phyloP scores from a whole-genome alignment of 176 grass and related monocot species.

The Aegilops sharonensis region DNA sequence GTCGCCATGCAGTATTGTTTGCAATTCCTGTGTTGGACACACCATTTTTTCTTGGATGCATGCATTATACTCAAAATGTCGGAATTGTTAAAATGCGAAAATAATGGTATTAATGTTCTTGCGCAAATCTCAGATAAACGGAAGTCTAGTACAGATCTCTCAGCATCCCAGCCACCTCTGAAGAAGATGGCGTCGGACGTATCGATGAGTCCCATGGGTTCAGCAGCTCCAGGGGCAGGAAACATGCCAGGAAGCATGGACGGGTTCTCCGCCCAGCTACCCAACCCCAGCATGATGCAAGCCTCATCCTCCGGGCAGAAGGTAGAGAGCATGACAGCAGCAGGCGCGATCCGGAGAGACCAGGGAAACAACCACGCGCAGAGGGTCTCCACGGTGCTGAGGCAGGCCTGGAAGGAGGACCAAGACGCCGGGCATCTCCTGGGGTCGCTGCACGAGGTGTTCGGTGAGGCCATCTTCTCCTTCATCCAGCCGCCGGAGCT shows the following conservation, averaged over 20 bases:
- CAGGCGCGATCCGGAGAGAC: slow-evolving; percentile 36
- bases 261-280: slow-evolving; percentile 42
- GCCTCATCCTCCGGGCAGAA: slow-evolving; percentile 43
- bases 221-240: slow-evolving; percentile 28
- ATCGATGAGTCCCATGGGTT: slow-evolving; percentile 32
- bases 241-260: slow-evolving; percentile 49
- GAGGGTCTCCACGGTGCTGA: slow-evolving; percentile 52
- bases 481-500: slow-evolving; percentile 72
- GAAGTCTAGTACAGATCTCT: slow-evolving; percentile 50
- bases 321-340: slow-evolving; percentile 8
- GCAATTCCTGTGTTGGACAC: no score
- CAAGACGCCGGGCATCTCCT: slow-evolving; percentile 64
- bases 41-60: no score
- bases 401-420: slow-evolving; percentile 95
- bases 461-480: slow-evolving; percentile 77
- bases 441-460: slow-evolving; percentile 55
- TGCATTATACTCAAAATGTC: background rate
- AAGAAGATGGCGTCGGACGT: slow-evolving; percentile 69
- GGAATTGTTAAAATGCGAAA: background rate
- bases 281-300: slow-evolving; percentile 36
- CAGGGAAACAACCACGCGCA: slow-evolving; percentile 35
- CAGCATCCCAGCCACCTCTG: slow-evolving; percentile 54
- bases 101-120: background rate
- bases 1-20: background rate
- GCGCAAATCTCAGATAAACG: slow-evolving; percentile 56